Evolutionary conservation across 23 red algal genomes (phyloP), one percentile per base, ranked within the genome.

Genomic region (Pyropia yezoensis): DNA sequence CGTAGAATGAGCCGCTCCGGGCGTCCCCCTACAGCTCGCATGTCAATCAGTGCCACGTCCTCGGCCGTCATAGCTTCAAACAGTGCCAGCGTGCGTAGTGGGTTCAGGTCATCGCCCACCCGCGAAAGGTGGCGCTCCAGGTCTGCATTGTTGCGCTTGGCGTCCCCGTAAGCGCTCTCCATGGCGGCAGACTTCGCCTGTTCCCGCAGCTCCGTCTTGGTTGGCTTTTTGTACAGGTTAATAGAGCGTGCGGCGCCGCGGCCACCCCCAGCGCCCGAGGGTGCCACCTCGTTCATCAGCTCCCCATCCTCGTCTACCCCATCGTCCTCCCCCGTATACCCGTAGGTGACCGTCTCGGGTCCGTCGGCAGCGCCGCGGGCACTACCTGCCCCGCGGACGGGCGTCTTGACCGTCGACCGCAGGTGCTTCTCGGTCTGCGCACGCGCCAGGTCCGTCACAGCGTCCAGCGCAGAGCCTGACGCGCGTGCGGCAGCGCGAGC

Each of bases 1-100:
- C 70, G 76, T 17, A 98, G 50, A 9, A 98, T 27, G 24, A 98
- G 63, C 18, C 85, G 67, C 61, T 98, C 94, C 1, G 94, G 94
- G 62, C 94, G 61, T 16, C 82, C 79, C 18, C 63, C 33, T 15
- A 55, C 77, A 0, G 85, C 79, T 71, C 91, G 57, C 94, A 98
- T 98, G 32, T 84, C 86, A 32, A 98, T 54, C 52, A 90, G 76
- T 33, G 76, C 62, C 21, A 90, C 75, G 52, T 98, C 79, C 29
- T 80, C 78, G 39, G 56, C 67, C 24, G 86, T 67, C 33, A 98
- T 88, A 18, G 71, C 69, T 18, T 78, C 64, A 29, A 98, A 81
- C 53, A 98, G 50, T 27, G 74, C 64, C 69, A 87, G 66, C 14
- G 82, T 86, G 39, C 75, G 73, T 50, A 91, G 27, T 3, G 94